Base-by-base conservation (phyloP, 495 filamentous ascomycete genomes). In the Baudoinia panamericana region DNA sequence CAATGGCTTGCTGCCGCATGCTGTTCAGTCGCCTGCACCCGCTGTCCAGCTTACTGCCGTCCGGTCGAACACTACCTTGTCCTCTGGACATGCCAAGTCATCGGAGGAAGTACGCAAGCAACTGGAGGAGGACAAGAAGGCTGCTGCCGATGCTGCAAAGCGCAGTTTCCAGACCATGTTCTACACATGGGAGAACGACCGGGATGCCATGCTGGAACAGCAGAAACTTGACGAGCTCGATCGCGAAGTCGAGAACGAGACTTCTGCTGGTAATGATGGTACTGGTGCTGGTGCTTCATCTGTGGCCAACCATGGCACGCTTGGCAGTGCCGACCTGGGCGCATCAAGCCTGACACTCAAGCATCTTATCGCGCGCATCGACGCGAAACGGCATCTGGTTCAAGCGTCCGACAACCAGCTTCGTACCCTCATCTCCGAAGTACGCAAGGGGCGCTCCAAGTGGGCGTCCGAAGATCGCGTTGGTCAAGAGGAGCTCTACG, bases 391-490 rank as follows among this genome's bases (percentile, higher is more conserved):
- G 39, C 76, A 84, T 29, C 72, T 78, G 63, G 88, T 99, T 15
- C 69, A 73, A 44, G 85, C 92, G 9, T 92, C 84, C 3, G 92
- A 99, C 60, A 78, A 84, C 8, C 88, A 99, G 51, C 70, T 99
- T 29, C 74, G 92, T 37, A 81, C 72, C 33, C 63, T 99, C 43
- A 88, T 99, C 72, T 92, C 85, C 52, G 92, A 99, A 55, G 90
- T 96, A 8, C 75, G 90, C 39, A 96, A 96, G 55, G 93, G 94
- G 54, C 68, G 90, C 49, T 94, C 88, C 58, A 99, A 99, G 60
- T 99, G 90, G 90, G 90, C 90, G 15, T 95, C 77, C 59, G 90
- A 95, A 58, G 90, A 99, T 39, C 87, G 88, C 48, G 76, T 99
- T 37, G 84, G 84, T 41, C 90, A 99, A 61, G 90, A 96, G 53